Conservation (phyloP, 495 filamentous ascomycete species). For the Hyphodiscus hymeniophilus region DNA sequence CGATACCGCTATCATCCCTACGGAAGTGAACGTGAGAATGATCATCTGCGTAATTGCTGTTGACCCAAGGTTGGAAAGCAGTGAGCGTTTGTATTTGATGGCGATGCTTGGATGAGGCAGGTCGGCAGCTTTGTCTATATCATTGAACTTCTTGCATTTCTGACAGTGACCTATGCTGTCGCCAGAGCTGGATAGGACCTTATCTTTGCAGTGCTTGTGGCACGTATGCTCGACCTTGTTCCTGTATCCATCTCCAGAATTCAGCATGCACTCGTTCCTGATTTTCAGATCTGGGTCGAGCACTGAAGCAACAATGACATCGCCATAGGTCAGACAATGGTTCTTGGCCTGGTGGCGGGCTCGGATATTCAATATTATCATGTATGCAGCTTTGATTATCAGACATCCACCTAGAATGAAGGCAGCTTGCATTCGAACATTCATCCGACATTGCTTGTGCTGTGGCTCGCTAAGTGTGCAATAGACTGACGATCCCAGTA, state of each 20-base stretch:
- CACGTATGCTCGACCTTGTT: constrained; percentile 5
- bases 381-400: constrained; percentile 10
- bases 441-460: constrained; percentile 1
- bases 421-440: constrained; percentile 12
- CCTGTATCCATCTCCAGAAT: constrained; percentile 11
- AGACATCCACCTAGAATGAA: constrained; percentile 7
- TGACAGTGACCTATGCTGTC: constrained; percentile 10
- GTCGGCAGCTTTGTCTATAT: constrained; percentile 5
- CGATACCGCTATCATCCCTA: constrained; percentile 1
- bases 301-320: constrained; percentile 11
- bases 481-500: not conserved
- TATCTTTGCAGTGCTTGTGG: constrained; percentile 11
- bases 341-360: constrained; percentile 5
- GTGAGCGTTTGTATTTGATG: constrained; percentile 12
- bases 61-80: constrained; percentile 10
- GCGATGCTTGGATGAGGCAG: constrained; percentile 9
- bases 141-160: constrained; percentile 13
- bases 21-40: constrained; percentile 2
- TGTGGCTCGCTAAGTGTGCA: constrained; percentile 1
- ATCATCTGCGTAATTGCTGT: constrained; percentile 11
- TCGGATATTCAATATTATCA: constrained; percentile 6
- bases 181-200: not conserved
- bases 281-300: constrained; percentile 9
- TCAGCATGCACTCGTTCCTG: constrained; percentile 11
- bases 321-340: constrained; percentile 6